Percentiles rank a stretch among this genome's conserved stretches.
Conservation (phyloP, 192 early-diverging fungal genomes). For the Entomortierella beljakovae region DNA sequence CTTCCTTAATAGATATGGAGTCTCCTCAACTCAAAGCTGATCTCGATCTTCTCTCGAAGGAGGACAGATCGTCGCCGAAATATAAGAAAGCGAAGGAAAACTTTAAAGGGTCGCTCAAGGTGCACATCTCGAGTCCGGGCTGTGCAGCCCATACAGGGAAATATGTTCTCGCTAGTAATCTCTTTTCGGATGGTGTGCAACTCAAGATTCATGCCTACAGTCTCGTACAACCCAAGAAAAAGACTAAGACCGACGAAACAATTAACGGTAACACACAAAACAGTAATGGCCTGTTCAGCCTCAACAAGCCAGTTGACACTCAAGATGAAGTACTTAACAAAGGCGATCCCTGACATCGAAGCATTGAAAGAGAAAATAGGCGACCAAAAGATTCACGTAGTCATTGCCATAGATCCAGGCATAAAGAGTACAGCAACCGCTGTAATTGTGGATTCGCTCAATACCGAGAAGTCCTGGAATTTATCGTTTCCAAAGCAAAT, state of each 20-base stretch:
- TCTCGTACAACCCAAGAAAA: conserved; percentile 1
- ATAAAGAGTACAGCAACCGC: conserved; percentile 11
- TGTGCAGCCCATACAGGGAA: background rate
- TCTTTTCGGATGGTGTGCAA: conserved; percentile 1
- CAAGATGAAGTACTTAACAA: conserved; percentile 2
- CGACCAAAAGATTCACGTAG: background rate
- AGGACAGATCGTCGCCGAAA: too few relatives aligned
- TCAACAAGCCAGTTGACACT: background rate
- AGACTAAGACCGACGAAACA: background rate
- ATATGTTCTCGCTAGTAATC: conserved; percentile 5
- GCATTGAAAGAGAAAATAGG: background rate
- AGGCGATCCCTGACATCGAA: background rate
- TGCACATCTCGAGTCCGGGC: too few relatives aligned
- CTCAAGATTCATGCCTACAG: conserved; percentile 12
- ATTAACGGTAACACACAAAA: background rate
- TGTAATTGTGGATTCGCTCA: background rate
- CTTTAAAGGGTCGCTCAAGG: too few relatives aligned
- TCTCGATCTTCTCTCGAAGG: too few relatives aligned
- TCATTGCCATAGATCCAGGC: conserved; percentile 10
- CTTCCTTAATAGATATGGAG: too few relatives aligned
- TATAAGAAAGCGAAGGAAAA: too few relatives aligned
- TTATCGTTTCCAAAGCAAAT: background rate
- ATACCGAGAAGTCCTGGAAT: background rate
- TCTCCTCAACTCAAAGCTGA: too few relatives aligned
- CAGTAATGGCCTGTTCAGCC: background rate